Percentiles rank a stretch among this genome's conserved stretches.
Evolutionary conservation across 1,284 basidiomycete genomes (phyloP).

Genomic region (Anthracocystis panici-leucophaei): DNA sequence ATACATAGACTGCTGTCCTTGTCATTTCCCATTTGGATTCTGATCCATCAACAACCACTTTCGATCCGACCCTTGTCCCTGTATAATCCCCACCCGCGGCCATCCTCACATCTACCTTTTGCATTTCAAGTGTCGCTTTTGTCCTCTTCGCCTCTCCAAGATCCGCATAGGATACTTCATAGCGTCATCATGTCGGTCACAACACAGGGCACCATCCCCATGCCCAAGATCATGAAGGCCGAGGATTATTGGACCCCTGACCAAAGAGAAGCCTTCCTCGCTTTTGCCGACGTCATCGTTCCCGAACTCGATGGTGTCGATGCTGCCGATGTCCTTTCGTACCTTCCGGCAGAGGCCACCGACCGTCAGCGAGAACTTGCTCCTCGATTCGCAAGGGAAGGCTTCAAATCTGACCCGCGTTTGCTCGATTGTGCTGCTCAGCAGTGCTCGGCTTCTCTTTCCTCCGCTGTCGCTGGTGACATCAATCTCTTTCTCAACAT

Average conservation of each 20-base stretch:
- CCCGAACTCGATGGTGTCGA: conserved; percentile 58
- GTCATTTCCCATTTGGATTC: too few species aligned
- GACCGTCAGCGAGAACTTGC: conserved; percentile 59
- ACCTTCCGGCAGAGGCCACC: conserved; percentile 54
- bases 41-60: too few species aligned
- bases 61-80: too few species aligned
- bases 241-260: conserved; percentile 44
- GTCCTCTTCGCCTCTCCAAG: not conserved
- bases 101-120: not conserved
- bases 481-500: conserved; percentile 60
- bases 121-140: not conserved
- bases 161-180: too few species aligned
- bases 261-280: conserved; percentile 55
- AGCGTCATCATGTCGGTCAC: conserved; percentile 33
- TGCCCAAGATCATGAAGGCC: conserved; percentile 49
- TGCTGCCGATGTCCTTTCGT: conserved; percentile 52
- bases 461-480: conserved; percentile 46
- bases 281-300: conserved; percentile 65
- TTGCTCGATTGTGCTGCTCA: conserved; percentile 60
- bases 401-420: conserved; percentile 56
- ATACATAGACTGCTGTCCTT: too few species aligned
- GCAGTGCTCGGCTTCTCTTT: conserved; percentile 54
- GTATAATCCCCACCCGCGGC: not conserved
- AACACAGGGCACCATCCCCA: conserved; percentile 21
- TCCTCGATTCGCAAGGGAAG: conserved; percentile 51